A percentile compares a stretch with the other conserved stretches of the same genome.
Evolutionary conservation across 1,139 yeast species (phyloP).

Genomic region (Candida sanyaensis): DNA sequence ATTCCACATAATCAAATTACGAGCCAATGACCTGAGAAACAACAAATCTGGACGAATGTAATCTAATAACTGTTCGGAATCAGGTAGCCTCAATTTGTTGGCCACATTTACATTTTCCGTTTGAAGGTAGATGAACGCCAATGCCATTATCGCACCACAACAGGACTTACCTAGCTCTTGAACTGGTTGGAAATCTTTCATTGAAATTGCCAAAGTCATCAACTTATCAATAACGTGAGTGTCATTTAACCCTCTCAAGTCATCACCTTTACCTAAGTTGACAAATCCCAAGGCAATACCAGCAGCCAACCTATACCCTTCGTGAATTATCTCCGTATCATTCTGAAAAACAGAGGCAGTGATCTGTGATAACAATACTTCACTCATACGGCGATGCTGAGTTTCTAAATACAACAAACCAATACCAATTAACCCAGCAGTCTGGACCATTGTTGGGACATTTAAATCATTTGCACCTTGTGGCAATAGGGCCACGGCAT

Average conservation of each 20-base stretch:
- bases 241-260: constrained; percentile 63
- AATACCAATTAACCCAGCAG: constrained; percentile 89
- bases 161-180: constrained; percentile 72
- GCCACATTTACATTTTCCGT: constrained; percentile 67
- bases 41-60: constrained; percentile 82
- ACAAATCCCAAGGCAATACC: constrained; percentile 88
- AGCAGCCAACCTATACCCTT: constrained; percentile 84
- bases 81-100: constrained; percentile 62
- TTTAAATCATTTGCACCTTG: constrained; percentile 88
- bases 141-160: constrained; percentile 79
- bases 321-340: constrained; percentile 61
- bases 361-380: constrained; percentile 69
- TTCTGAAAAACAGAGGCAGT: constrained; percentile 57
- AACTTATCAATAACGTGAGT: constrained; percentile 70
- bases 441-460: constrained; percentile 80
- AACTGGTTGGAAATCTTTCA: constrained; percentile 69
- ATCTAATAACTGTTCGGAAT: constrained; percentile 60
- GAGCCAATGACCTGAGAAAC: constrained; percentile 67
- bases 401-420: constrained; percentile 81
- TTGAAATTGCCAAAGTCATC: constrained; percentile 58
- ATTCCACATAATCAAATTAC: constrained; percentile 80
- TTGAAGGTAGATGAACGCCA: constrained; percentile 71
- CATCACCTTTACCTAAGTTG: constrained; percentile 79
- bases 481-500: constrained; percentile 89
- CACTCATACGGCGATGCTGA: constrained; percentile 87